These are phyloP conservation scores for Tetraselmis chui DNA, from an alignment of 139 green algal genomes.

Conservation along the genomic window DNA sequence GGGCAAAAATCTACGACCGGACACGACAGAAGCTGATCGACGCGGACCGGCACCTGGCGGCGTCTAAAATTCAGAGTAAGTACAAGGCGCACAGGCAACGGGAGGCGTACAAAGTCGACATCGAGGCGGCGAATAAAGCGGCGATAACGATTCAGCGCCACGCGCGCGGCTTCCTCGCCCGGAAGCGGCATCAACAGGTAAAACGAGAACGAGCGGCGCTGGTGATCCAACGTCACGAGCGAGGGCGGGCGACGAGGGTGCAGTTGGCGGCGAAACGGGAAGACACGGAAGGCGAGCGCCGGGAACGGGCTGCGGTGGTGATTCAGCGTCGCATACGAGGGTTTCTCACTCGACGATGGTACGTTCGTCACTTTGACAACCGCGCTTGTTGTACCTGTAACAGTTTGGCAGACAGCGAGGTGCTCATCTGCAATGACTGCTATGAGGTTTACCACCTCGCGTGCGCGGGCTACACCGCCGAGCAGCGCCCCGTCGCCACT, in stretches of 20 bases:
- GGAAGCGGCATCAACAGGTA: neutral
- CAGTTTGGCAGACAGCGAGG: neutral
- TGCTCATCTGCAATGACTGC: neutral
- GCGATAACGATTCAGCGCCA: neutral
- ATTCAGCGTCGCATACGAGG: neutral
- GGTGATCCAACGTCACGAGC: neutral
- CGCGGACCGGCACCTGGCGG: neutral
- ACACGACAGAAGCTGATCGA: neutral
- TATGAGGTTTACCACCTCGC: neutral
- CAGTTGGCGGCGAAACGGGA: neutral
- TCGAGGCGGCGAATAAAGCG: neutral
- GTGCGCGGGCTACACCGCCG: neutral
- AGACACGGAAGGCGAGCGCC: neutral
- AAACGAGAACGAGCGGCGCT: neutral
- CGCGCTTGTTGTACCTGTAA: neutral
- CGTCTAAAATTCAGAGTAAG: neutral
- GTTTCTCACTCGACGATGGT: neutral
- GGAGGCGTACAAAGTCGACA: neutral
- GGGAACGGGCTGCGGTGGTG: neutral
- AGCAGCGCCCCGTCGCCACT: neutral
- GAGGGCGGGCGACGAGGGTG: no score
- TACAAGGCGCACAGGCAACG: neutral
- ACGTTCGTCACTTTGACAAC: neutral
- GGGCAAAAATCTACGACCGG: neutral
- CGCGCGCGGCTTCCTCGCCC: neutral